Evolutionary conservation across 2,329 filamentous ascomycete genomes (phyloP).

Genomic region (Zopfia rhizophila): DNA sequence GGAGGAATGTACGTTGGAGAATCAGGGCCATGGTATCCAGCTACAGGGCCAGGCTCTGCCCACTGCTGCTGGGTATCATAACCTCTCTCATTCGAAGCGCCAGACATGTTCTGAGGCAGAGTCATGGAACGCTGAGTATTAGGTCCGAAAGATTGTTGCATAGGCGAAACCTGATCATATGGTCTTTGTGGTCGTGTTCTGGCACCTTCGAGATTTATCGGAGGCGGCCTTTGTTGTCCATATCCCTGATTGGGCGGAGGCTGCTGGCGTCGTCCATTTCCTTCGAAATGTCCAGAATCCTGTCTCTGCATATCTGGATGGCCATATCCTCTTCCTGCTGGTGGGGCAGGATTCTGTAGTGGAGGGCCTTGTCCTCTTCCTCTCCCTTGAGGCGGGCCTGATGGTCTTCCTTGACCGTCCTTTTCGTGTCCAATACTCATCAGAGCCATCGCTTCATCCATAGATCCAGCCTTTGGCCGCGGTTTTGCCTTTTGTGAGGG

Average conservation of each 20-base stretch:
- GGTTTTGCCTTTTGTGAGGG: conserved; percentile 45
- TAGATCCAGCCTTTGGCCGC: conserved; percentile 31
- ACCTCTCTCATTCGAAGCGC: conserved; percentile 18
- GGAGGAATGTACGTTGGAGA: conserved; percentile 47
- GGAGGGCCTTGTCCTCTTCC: conserved; percentile 1
- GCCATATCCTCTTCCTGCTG: conserved; percentile 21
- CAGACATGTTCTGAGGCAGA: conserved; percentile 46
- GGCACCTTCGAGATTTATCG: conserved; percentile 30
- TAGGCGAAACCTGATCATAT: conserved; percentile 37
- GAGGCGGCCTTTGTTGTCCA: conserved; percentile 36
- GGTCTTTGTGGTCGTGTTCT: conserved; percentile 25
- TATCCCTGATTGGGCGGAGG: conserved; percentile 36
- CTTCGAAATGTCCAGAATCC: conserved; percentile 49
- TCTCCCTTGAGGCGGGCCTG: conserved; percentile 9
- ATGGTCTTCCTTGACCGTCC: conserved; percentile 21
- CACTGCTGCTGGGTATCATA: conserved; percentile 43
- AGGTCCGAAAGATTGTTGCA: conserved; percentile 40
- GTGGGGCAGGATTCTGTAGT: conserved; percentile 26
- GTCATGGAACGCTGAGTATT: conserved; percentile 49
- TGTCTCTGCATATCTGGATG: conserved; percentile 37
- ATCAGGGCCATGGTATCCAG: conserved; percentile 50
- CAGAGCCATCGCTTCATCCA: conserved; percentile 48
- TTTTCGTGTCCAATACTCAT: conserved; percentile 43
- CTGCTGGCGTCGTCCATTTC: conserved; percentile 35
- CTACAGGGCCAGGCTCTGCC: conserved; percentile 44